Conservation (phyloP, 2,329 filamentous ascomycete species). For the Calonectria honghensis region DNA sequence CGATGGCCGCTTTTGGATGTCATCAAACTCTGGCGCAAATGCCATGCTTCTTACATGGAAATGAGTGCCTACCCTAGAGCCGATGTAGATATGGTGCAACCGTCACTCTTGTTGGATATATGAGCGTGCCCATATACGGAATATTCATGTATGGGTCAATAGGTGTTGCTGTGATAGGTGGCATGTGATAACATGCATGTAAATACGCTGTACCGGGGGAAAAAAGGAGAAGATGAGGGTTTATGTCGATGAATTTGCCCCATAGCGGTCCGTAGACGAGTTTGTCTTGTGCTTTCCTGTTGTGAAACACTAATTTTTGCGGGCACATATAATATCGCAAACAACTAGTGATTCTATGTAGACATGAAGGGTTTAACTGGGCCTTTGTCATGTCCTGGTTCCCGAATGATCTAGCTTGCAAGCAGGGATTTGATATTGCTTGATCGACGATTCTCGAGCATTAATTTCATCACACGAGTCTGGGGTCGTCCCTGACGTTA, state of each 20-base stretch:
- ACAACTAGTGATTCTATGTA: not conserved
- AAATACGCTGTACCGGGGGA: not conserved
- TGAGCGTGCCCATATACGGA: not conserved
- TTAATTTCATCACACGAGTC: conserved; percentile 22
- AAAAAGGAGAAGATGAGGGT: not conserved
- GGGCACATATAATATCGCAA: not conserved
- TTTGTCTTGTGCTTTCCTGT: not conserved
- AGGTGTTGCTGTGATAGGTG: not conserved
- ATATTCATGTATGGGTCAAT: not conserved
- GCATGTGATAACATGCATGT: not conserved
- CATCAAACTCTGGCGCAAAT: not conserved
- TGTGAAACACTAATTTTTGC: not conserved
- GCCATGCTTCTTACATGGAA: not conserved
- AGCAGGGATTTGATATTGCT: no score
- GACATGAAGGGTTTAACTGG: not conserved
- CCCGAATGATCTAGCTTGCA: not conserved
- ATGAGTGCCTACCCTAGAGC: not conserved
- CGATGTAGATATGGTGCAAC: not conserved
- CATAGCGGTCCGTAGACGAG: no score
- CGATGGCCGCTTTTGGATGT: not conserved
- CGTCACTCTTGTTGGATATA: not conserved
- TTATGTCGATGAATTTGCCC: not conserved
- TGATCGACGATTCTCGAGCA: not conserved
- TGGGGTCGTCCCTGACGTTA: not conserved
- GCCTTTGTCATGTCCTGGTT: not conserved